Evolutionary conservation across 495 filamentous ascomycete species (phyloP).

Genomic region (Podospora pseudoanserina): DNA sequence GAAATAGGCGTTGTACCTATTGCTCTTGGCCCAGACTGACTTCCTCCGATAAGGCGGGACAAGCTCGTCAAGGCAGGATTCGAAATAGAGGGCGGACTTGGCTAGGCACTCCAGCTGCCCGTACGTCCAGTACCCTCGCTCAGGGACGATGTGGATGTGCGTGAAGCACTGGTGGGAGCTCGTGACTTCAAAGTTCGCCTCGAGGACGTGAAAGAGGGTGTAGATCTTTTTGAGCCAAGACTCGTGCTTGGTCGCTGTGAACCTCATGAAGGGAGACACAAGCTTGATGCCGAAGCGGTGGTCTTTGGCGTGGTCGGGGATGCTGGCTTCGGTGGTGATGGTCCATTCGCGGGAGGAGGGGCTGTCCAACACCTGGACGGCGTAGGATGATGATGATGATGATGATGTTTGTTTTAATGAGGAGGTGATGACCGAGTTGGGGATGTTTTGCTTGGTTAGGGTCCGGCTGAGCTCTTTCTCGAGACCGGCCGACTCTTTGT

Average conservation of each 20-base stretch:
- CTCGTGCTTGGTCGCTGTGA: conserved; percentile 17
- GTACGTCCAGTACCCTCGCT: conserved; percentile 22
- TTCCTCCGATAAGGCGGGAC: conserved; percentile 27
- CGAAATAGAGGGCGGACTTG: conserved; percentile 29
- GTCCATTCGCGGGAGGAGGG: conserved; percentile 24
- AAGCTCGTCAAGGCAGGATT: conserved; percentile 32
- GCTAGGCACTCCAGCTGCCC: conserved; percentile 25
- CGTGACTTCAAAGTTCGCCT: conserved; percentile 29
- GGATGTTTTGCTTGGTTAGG: conserved; percentile 19
- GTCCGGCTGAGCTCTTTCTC: conserved; percentile 24
- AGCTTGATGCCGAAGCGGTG: conserved; percentile 30
- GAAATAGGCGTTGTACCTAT: conserved; percentile 28
- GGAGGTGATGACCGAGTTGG: conserved; percentile 17
- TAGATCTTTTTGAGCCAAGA: conserved; percentile 22
- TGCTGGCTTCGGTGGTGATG: conserved; percentile 20
- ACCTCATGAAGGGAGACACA: conserved; percentile 29
- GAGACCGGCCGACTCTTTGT: conserved; percentile 18
- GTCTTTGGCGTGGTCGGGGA: conserved; percentile 22
- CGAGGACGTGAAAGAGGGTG: conserved; percentile 21
- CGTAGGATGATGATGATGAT: conserved; percentile 2
- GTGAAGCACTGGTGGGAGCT: conserved; percentile 29
- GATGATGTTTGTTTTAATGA: not conserved
- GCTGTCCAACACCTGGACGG: not conserved
- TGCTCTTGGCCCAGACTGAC: conserved; percentile 32
- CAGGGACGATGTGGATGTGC: conserved; percentile 28